Evolutionary conservation across 139 green algal species (phyloP), one percentile per base, ranked within the genome.

Genomic region (Coelastrella sp.): DNA sequence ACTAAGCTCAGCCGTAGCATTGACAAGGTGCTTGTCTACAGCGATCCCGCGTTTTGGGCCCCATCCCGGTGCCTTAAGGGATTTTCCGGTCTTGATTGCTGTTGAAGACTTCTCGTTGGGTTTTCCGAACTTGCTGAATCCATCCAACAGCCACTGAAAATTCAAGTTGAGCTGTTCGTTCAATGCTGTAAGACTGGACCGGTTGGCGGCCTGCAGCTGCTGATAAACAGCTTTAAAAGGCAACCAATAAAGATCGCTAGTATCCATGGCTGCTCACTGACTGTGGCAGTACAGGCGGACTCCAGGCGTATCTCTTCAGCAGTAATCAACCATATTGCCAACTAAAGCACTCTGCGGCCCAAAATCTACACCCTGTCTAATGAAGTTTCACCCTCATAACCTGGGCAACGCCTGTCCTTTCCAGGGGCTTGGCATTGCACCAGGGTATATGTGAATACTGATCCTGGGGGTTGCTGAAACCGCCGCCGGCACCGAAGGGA

Each of bases 21-120:
- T 16, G 2, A 73, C 61, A 57, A 94, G 78, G 10, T 79, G 78
- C 14, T 92, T 77, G 22, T 92, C 88, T 4, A 93, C 65, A 0
- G 84, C 83, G 56, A 94, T 58, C 61, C 88, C 88, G 10, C 86
- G 90, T 23, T 81, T 73, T 17, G 91, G 81, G 32, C 89, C 82
- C 71, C 17, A 73, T 4, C 91, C 86, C 5, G 77, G 23, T n/a
- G 85, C 58, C 78, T 94, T 89, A 1, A 61, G 68, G 2, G 90
- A 82, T 4, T 92, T 47, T 0, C 74, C 73, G 13, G n/a, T n/a
- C 7, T 85, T 86, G 10, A 87, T 58, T 4, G 73, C 68, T 56
- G 89, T 85, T 22, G 47, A 32, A 7, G 83, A 88, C 8, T 84
- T 75, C 1, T 89, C 92, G 80, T 66, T 93, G 32, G 92, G 93